Evolutionary conservation across 441 rosid species (phyloP), one percentile per base, ranked within the genome.

Genomic region (Erodium chrysanthum): DNA sequence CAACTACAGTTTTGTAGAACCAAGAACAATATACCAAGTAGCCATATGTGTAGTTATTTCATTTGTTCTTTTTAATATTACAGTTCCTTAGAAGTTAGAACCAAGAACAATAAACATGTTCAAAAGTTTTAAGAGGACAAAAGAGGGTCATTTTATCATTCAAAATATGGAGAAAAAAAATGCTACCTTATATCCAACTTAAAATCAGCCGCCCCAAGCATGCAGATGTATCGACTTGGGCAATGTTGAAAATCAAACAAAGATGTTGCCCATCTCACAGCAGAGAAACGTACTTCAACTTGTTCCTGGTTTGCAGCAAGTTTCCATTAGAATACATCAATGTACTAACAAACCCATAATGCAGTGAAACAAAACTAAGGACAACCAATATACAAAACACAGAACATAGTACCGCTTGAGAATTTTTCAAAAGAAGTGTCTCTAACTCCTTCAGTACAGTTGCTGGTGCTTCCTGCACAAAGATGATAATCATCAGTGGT

Each of bases 261-360:
- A 60, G 88, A 81, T 58, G 94, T 88, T 3, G 96, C 92, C 98
- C 97, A 94, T 75, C 96, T 86, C 79, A 91, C 80, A 58, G 94
- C 96, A 81, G 96, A 91, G 73, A 94, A 94, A 65, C 98, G 92
- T 14, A 84, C 96, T 88, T 94, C 98, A 82, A 81, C 85, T 89
- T 88, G 86, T 68, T 91, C 97, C 98, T 94, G 84, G 44, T 75
- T 66, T 65, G 69, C 73, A 79, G 60, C 50, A 65, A 54, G 52
- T 33, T 70, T 71, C 63, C 61, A 72, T 48, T 35, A 66, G 23
- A 58, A 60, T 17, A 40, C 37, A 72, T 56, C 11, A 48, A 73
- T 14, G 50, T 68, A 62, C 3, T 29, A 37, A 75, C 68, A 4
- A 67, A 58, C 68, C 68, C 67, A 35, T 31, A 66, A 46, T 48